Evolutionary conservation across 768 basidiomycete genomes (phyloP), one percentile per base, ranked within the genome.

Genomic region (Hygrophorus russula): DNA sequence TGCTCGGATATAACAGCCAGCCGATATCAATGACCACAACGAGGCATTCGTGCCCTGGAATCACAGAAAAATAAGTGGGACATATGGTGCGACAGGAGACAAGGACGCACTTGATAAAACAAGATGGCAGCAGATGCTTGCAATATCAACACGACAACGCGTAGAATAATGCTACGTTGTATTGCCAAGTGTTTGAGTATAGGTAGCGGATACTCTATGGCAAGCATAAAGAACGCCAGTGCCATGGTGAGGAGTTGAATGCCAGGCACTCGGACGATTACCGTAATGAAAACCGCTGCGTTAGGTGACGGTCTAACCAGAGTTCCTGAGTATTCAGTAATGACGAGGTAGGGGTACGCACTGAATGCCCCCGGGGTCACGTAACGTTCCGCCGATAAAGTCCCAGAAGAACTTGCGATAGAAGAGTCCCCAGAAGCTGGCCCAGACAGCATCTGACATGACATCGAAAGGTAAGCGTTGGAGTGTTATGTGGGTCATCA

Each of bases 401-500:
- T 94, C 92, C 84, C 86, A 93, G 66, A 94, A 92, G 74, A 88
- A 93, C 66, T 94, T 93, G 61, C 89, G 84, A 65, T 78, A 91
- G 52, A 82, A 67, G 11, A 92, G 59, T 13, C 79, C 90, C 65
- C 76, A 92, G 63, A 84, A 80, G 20, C 74, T 68, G 10, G 84
- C 80, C 87, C 85, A 88, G 11, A 88, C 64, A 46, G 78, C 74
- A 58, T 86, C 86, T 89, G 46, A 48, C 3, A 33, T 30, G 10
- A 3, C 39, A 30, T 33, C 7, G 42, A 43, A 49, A 41, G 54
- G 49, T 41, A 37, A 29, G 19, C 33, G 17, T 38, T 31, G 45
- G 36, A 14, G 40, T 29, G 8, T 29, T 11, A 17, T 17, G 28
- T 36, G 34, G 19, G 24, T 29, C 9, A 18, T 32, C 19, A 39